A percentile compares a stretch with the other conserved stretches of the same genome.
Evolutionary conservation across 345 rosid genomes (phyloP).

Genomic region (Passiflora organensis): DNA sequence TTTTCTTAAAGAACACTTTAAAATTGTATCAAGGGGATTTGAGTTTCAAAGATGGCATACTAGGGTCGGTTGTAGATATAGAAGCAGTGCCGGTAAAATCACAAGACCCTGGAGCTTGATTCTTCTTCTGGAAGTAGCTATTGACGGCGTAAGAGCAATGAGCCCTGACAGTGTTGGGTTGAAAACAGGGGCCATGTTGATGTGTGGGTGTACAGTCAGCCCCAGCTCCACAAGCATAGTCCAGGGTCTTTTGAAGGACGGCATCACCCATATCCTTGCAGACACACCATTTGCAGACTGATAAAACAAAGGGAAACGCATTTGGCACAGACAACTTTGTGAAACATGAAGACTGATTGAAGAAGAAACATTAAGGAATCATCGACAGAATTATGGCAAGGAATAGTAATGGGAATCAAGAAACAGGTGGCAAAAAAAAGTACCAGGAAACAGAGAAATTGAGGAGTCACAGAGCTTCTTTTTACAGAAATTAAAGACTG

Average conservation of each 20-base stretch:
- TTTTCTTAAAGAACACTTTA: too few species aligned
- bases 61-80: slow-evolving; percentile 21
- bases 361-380: too few species aligned
- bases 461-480: too few species aligned
- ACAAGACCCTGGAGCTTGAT: slow-evolving; percentile 67
- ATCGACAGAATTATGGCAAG: too few species aligned
- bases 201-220: slow-evolving; percentile 79
- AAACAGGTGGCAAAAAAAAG: too few species aligned
- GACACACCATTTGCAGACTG: slow-evolving; percentile 76
- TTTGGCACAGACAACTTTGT: not conserved
- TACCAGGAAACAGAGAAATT: too few species aligned
- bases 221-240: slow-evolving; percentile 94
- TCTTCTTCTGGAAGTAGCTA: slow-evolving; percentile 81
- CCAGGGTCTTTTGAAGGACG: slow-evolving; percentile 68
- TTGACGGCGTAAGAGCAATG: slow-evolving; percentile 89
- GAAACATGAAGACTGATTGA: not conserved
- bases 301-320: not conserved
- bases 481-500: too few species aligned
- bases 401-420: too few species aligned
- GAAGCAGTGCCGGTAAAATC: slow-evolving; percentile 73
- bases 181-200: slow-evolving; percentile 52
- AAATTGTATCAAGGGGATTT: too few species aligned
- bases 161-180: slow-evolving; percentile 67
- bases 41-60: slow-evolving; percentile 1
- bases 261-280: slow-evolving; percentile 59